Percentiles rank a stretch among this genome's conserved stretches.
phyloP scores from a whole-genome alignment of 129 eudicot genomes.

The Flaveria ramosissima region DNA sequence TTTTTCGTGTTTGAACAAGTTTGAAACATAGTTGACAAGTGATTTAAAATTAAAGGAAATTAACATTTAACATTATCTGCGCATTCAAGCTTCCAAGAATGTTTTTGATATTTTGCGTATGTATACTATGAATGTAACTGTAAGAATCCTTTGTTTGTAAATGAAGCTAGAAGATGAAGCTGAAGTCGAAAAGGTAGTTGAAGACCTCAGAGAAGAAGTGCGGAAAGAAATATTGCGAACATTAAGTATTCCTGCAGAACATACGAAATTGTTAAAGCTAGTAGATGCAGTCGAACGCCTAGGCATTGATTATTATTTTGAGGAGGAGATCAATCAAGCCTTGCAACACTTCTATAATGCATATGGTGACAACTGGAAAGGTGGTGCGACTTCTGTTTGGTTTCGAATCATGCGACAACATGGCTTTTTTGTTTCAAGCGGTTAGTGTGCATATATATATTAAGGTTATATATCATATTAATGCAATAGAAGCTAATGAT shows the following conservation, averaged over 20 bases:
- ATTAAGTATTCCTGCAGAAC: not conserved
- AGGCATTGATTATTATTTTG: not conserved
- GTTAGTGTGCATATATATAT: slow-evolving; percentile 10
- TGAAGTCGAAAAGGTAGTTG: not conserved
- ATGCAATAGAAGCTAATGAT: not conserved
- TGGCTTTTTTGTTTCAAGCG: slow-evolving; percentile 16
- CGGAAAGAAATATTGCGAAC: not conserved
- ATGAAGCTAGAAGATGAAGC: slow-evolving; percentile 3
- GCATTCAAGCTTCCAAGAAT: not conserved
- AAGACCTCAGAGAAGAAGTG: slow-evolving; percentile 6
- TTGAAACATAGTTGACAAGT: not conserved
- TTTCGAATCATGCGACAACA: slow-evolving; percentile 23
- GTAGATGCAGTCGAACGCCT: slow-evolving; percentile 3
- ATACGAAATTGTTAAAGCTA: not conserved
- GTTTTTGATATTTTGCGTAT: not conserved
- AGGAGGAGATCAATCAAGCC: slow-evolving; percentile 4
- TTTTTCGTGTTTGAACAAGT: not conserved
- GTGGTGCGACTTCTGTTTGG: slow-evolving; percentile 5
- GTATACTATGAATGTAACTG: not conserved
- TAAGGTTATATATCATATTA: too few relatives aligned
- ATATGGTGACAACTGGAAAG: not conserved
- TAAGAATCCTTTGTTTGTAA: not conserved
- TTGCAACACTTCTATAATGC: not conserved
- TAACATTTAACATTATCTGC: not conserved
- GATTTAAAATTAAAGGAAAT: not conserved